These are phyloP conservation scores for Clavispora asparagi DNA, from an alignment of 805 yeast species.

Conservation along the genomic window DNA sequence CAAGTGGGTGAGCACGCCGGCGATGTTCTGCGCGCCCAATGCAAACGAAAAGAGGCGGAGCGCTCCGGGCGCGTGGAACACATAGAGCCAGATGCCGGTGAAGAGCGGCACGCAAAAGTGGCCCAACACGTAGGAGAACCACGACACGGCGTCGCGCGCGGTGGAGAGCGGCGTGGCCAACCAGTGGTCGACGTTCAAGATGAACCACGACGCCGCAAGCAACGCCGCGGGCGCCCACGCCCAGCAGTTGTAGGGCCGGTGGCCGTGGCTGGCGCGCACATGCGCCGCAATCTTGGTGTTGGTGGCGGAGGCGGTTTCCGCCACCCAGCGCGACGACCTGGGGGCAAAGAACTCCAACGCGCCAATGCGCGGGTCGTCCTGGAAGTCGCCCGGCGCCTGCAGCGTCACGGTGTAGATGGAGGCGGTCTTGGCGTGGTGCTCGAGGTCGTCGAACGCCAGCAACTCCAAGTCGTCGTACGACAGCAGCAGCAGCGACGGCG, in stretches of 20 bases:
- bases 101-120: conserved; percentile 59
- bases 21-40: conserved; percentile 55
- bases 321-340: conserved; percentile 1
- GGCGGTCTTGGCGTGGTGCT: not conserved
- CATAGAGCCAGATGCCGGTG: conserved; percentile 57
- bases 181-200: conserved; percentile 42
- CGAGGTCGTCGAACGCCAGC: not conserved
- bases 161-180: conserved; percentile 40
- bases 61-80: conserved; percentile 65
- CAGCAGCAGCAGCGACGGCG: not conserved
- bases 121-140: conserved; percentile 57
- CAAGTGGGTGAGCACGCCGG: conserved; percentile 57
- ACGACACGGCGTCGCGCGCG: conserved; percentile 49
- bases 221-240: conserved; percentile 34
- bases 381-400: conserved; percentile 10
- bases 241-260: conserved; percentile 13
- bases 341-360: conserved; percentile 3
- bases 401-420: too few relatives aligned
- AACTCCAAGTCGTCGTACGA: not conserved
- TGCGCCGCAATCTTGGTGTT: conserved; percentile 6
- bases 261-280: conserved; percentile 2
- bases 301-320: conserved; percentile 2
- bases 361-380: conserved; percentile 5
- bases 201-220: conserved; percentile 41
- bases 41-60: conserved; percentile 48